A percentile compares a stretch with the other conserved stretches of the same genome.
Evolutionary conservation across 2,329 filamentous ascomycete species (phyloP).

Genomic region (Cytospora paraplurivora): DNA sequence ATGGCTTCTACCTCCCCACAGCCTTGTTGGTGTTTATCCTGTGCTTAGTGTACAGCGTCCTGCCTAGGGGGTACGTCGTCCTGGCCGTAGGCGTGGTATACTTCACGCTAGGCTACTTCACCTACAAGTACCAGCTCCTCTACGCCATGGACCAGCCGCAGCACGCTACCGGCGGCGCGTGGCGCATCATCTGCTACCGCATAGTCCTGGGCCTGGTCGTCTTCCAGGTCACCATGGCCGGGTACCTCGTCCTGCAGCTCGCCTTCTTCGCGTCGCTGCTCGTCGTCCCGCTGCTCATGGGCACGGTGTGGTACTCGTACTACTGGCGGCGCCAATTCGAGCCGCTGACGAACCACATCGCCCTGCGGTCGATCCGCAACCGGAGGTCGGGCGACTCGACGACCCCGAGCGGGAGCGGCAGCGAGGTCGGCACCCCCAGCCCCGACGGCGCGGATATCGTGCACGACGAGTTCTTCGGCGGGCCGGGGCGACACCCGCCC

Average conservation of each 20-base stretch:
- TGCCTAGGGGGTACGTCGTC: conserved; percentile 78
- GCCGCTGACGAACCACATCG: conserved; percentile 89
- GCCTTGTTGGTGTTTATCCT: conserved; percentile 93
- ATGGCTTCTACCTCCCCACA: conserved; percentile 93
- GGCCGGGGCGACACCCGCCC: conserved; percentile 37
- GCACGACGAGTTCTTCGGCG: conserved; percentile 43
- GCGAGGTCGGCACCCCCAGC: not conserved
- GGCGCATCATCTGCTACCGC: conserved; percentile 95
- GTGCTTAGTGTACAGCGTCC: conserved; percentile 90
- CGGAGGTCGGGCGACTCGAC: conserved; percentile 44
- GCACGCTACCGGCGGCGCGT: conserved; percentile 89
- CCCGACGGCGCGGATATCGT: conserved; percentile 30
- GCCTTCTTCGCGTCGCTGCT: conserved; percentile 74
- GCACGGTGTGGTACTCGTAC: conserved; percentile 87
- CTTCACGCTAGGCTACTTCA: conserved; percentile 80
- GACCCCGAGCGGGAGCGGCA: conserved; percentile 42
- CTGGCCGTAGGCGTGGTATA: conserved; percentile 82
- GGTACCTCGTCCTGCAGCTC: conserved; percentile 73
- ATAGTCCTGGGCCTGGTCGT: conserved; percentile 83
- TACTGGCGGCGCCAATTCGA: conserved; percentile 81
- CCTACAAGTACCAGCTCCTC: conserved; percentile 95
- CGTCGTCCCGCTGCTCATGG: conserved; percentile 73
- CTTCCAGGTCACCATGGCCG: conserved; percentile 89
- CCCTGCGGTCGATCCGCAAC: conserved; percentile 78
- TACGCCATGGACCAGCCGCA: conserved; percentile 98